Percentiles rank a stretch among this genome's conserved stretches.
phyloP scores from a whole-genome alignment of 257 asterid genomes.

The Solanum paucissectum region DNA sequence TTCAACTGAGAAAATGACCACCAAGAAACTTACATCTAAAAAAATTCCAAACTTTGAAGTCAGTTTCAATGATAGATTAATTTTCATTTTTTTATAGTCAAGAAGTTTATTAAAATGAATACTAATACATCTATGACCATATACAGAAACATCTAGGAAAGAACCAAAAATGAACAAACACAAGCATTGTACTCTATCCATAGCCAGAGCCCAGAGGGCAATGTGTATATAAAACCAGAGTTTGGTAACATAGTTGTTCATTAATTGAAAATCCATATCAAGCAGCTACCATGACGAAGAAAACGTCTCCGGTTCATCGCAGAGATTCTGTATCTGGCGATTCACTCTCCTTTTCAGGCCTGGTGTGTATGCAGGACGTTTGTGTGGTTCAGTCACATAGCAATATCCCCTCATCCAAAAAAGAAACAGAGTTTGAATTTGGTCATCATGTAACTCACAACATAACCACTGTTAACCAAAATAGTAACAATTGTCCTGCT shows the following conservation, averaged over 20 bases:
- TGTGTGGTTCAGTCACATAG: neutral
- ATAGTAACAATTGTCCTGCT: slow-evolving; percentile 1
- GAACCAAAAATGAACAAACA: neutral
- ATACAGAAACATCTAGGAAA: neutral
- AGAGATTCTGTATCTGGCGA: slow-evolving; percentile 33
- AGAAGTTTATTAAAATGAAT: neutral
- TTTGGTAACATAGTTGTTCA: neutral
- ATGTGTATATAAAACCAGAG: slow-evolving; percentile 6
- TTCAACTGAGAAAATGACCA: neutral
- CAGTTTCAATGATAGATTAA: neutral
- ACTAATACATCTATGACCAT: neutral
- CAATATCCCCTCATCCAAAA: neutral
- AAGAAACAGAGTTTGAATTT: slow-evolving; percentile 31
- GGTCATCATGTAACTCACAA: neutral
- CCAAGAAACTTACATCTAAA: neutral
- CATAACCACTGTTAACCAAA: neutral
- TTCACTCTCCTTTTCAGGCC: slow-evolving; percentile 49
- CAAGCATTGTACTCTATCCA: neutral
- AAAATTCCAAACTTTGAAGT: neutral
- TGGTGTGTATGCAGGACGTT: slow-evolving; percentile 29
- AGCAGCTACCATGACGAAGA: slow-evolving; percentile 15
- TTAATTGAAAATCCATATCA: neutral
- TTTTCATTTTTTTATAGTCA: neutral
- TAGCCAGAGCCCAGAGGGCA: neutral
- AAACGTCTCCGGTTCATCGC: slow-evolving; percentile 15